Conservation (phyloP, 176 grass and related monocot genomes). For the Bonia amplexicaulis region DNA sequence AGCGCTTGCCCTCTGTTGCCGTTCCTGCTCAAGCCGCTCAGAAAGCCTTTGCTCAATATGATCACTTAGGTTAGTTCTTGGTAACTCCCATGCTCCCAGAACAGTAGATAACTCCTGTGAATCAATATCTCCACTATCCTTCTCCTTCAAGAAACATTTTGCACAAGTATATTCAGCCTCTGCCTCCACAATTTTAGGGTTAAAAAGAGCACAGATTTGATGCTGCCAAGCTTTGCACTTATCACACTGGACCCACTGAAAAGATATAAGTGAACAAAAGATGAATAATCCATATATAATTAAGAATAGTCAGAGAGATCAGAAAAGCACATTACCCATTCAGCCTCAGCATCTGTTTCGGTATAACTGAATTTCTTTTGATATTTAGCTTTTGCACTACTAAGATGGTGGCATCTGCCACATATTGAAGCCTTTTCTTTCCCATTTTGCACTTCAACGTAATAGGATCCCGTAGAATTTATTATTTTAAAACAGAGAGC, state of each 20-base stretch:
- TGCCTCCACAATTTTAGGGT: conserved; percentile 54
- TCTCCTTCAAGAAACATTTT: conserved; percentile 70
- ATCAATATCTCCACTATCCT: conserved; percentile 45
- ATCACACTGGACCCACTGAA: conserved; percentile 90
- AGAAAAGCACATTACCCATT: conserved; percentile 64
- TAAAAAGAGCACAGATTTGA: conserved; percentile 96
- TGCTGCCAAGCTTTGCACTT: conserved; percentile 95
- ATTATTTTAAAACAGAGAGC: conserved; percentile 73
- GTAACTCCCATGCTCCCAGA: conserved; percentile 69
- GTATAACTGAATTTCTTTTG: conserved; percentile 64
- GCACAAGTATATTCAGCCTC: conserved; percentile 76
- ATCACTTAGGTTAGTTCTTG: conserved; percentile 74
- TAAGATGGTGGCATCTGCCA: conserved; percentile 73
- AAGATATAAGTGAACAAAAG: conserved; percentile 32
- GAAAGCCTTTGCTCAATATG: conserved; percentile 87
- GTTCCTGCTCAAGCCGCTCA: conserved; percentile 56
- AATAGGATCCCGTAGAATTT: conserved; percentile 71
- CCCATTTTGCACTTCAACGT: conserved; percentile 53
- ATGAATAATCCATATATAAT: conserved; percentile 30
- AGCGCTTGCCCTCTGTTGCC: conserved; percentile 53
- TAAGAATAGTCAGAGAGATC: conserved; percentile 5
- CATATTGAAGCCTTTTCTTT: conserved; percentile 66
- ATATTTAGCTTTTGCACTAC: conserved; percentile 62
- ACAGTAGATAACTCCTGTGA: conserved; percentile 36
- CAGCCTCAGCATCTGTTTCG: conserved; percentile 91